A percentile compares a stretch with the other conserved stretches of the same genome.
Evolutionary conservation across 306 rosid species (phyloP).

Genomic region (Psophocarpus tetragonolobus): DNA sequence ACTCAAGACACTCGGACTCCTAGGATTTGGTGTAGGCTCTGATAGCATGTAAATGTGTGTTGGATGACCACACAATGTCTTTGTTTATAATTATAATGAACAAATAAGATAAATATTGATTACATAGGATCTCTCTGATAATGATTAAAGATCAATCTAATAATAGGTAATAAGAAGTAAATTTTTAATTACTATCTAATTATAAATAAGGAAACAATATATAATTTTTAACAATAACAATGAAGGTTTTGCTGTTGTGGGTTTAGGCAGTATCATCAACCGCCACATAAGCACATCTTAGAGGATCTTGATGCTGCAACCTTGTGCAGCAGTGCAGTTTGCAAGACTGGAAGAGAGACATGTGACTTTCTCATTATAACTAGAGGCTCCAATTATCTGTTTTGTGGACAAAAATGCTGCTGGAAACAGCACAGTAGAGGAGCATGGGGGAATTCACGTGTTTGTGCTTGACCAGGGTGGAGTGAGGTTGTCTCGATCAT

Average conservation of each 20-base stretch:
- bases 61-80: no score
- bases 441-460: background rate
- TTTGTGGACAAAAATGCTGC: background rate
- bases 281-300: background rate
- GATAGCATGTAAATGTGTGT: no score
- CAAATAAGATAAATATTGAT: no score
- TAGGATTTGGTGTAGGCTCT: no score
- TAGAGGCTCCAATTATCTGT: background rate
- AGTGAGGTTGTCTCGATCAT: background rate
- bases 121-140: no score
- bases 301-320: background rate
- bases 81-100: no score
- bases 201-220: no score
- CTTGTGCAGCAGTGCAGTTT: background rate
- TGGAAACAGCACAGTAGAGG: background rate
- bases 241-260: background rate
- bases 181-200: no score
- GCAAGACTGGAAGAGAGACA: background rate
- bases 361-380: background rate
- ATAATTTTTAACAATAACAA: no score
- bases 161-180: no score
- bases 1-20: no score
- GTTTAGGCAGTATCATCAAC: background rate
- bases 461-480: background rate
- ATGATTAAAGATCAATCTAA: no score